These are phyloP conservation scores for Populus ilicifolia DNA, from an alignment of 345 rosid genomes.

Conservation along the genomic window DNA sequence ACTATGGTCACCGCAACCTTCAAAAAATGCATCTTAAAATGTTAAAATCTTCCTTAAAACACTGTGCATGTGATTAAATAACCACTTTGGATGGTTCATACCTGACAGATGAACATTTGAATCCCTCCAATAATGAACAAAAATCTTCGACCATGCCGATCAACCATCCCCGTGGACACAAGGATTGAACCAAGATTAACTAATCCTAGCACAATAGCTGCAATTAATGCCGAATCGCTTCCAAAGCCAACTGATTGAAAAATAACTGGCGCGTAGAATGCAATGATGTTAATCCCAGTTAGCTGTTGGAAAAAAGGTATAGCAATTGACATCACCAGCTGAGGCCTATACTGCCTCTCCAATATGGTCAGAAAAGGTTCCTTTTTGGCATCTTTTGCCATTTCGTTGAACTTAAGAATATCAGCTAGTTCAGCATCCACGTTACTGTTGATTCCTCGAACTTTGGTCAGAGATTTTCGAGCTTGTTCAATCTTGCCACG, in stretches of 20 bases:
- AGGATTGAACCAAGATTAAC: conserved; percentile 62
- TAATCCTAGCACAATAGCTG: conserved; percentile 58
- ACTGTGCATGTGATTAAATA: neutral
- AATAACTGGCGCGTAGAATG: conserved; percentile 75
- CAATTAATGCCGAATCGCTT: conserved; percentile 55
- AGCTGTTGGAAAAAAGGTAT: conserved; percentile 76
- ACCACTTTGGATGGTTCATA: conserved; percentile 3
- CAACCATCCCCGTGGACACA: conserved; percentile 60
- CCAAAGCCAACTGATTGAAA: conserved; percentile 80
- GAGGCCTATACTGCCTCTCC: conserved; percentile 69
- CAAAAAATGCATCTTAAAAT: neutral
- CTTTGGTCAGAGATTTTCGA: conserved; percentile 39
- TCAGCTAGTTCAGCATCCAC: conserved; percentile 54
- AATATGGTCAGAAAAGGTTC: conserved; percentile 56
- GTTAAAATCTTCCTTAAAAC: neutral
- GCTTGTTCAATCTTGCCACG: conserved; percentile 63
- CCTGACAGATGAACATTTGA: conserved; percentile 70
- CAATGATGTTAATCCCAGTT: conserved; percentile 71
- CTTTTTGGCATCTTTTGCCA: conserved; percentile 36
- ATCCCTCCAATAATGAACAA: conserved; percentile 63
- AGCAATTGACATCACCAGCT: conserved; percentile 60
- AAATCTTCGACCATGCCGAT: conserved; percentile 66
- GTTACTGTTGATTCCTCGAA: conserved; percentile 41
- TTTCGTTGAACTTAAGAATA: conserved; percentile 45
- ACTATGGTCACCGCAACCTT: conserved; percentile 28